Evolutionary conservation across 495 filamentous ascomycete genomes (phyloP).

Genomic region (Talaromyces borbonicus): DNA sequence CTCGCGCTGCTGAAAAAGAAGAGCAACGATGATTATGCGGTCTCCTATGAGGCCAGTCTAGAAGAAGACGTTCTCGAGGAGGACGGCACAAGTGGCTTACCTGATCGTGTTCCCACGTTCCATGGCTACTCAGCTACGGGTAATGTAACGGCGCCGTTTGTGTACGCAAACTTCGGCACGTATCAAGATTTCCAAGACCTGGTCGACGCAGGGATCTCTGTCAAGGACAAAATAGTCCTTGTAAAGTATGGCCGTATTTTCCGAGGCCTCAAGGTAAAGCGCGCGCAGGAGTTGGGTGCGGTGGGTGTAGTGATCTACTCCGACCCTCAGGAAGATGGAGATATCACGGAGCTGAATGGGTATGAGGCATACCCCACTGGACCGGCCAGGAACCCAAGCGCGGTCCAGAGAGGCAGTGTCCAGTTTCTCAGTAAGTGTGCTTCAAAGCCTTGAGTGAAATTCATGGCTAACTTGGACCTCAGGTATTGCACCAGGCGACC

Average conservation of each 20-base stretch:
- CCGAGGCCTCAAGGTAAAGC: constrained; percentile 85
- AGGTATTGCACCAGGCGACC: constrained; percentile 55
- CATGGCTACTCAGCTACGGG: constrained; percentile 90
- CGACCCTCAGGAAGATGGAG: constrained; percentile 85
- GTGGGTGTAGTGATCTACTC: constrained; percentile 75
- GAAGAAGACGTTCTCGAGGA: constrained; percentile 82
- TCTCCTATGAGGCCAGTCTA: constrained; percentile 70
- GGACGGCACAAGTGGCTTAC: constrained; percentile 63
- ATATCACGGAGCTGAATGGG: constrained; percentile 71
- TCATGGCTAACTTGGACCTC: constrained; percentile 4
- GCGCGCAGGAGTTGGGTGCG: constrained; percentile 87
- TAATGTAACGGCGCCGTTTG: constrained; percentile 75
- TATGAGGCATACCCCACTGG: constrained; percentile 74
- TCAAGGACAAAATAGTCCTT: constrained; percentile 80
- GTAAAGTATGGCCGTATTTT: constrained; percentile 81
- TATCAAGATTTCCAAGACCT: constrained; percentile 81
- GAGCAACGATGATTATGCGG: constrained; percentile 21
- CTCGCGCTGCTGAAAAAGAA: constrained; percentile 62
- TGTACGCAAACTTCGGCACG: constrained; percentile 85
- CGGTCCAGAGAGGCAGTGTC: constrained; percentile 85
- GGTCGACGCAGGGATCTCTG: constrained; percentile 57
- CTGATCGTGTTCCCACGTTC: constrained; percentile 79
- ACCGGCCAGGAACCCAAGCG: constrained; percentile 76
- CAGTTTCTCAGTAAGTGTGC: constrained; percentile 60
- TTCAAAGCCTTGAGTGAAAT: constrained; percentile 3